Evolutionary conservation across 2,329 filamentous ascomycete genomes (phyloP), one percentile per base, ranked within the genome.

Genomic region (Calonectria ilicicola): DNA sequence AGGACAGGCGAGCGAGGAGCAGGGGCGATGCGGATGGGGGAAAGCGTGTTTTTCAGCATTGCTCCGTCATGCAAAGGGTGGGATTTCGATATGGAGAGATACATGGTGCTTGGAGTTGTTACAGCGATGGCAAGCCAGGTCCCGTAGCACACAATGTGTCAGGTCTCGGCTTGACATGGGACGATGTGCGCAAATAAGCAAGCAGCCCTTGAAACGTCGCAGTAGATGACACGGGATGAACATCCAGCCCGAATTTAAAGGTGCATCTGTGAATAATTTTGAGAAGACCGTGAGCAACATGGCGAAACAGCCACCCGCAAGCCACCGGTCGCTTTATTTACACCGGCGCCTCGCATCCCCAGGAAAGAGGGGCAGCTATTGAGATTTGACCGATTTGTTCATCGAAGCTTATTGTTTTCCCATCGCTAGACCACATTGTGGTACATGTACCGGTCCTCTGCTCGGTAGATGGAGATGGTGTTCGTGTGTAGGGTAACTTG

Each of bases 181-280:
- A 68, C 53, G 53, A 53, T 32, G 35, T 32, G 38, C 53, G 15
- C 35, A 51, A 71, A 47, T 38, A 47, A 42, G 53, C 42, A 62
- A 29, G 53, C 42, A 62, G 27, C 17, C 32, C 53, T 70, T 67
- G 63, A 67, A 70, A 63, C 69, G n/a, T 26, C 51, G 27, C 12
- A 7, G 40, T 23, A 71, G 53, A 71, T 58, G 63, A 63, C 26
- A 53, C 14, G 21, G 63, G 32, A 67, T 40, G 40, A 67, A 67
- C 51, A 9, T n/a, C 15, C 21, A 29, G 60, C 29, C 21, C 15
- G 56, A 44, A 42, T 38, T 40, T 12, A 32, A 32, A 26, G 19
- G 29, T 7, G 21, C 42, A n/a, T 21, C 15, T 40, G 53, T 27
- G 29, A 60, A 60, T 40, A 35, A 10, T 21, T 65, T 35, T 47